Evolutionary conservation across 1,284 basidiomycete genomes (phyloP), one percentile per base, ranked within the genome.

Genomic region (Athelia psychrophila): DNA sequence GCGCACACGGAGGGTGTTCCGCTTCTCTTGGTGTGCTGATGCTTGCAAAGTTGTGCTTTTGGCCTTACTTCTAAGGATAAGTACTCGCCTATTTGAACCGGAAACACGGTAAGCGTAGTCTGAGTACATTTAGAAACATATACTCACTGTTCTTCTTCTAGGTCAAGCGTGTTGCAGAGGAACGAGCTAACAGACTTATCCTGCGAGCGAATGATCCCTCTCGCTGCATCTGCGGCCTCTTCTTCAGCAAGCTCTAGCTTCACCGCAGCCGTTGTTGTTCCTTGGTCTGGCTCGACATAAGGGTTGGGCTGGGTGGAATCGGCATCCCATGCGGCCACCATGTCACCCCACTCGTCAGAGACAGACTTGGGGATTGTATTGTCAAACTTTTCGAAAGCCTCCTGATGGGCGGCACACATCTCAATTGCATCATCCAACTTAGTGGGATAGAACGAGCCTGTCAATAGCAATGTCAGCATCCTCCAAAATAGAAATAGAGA

Each of bases 101-200:
- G 6, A n/a, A 42, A n/a, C 6, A 30, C 27, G 13, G 9, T 5
- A 42, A 42, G 6, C n/a, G 20, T 42, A 6, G 5, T 9, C 38
- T 8, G 10, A 23, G 6, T 23, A 16, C 8, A 12, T 8, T 5
- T 10, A 12, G n/a, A 27, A 5, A 8, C 9, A 46, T 46, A 46
- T 16, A 27, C 44, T 23, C 24, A 56, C 55, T 56, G 55, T 25
- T 46, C 20, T 23, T 56, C 55, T 45, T 56, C 52, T 20, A 56
- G 9, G 15, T 47, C 46, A 30, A 48, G 46, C 10, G n/a, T 33
- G n/a, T 20, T 27, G 18, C 19, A 44, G 2, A 56, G 30, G 42
- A 54, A 56, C 6, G 25, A 20, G 40, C 49, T 49, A 15, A 46
- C 44, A 16, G 35, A 51, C 20, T 54, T 48, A 12, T 47, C 32